Conservation (phyloP, 768 basidiomycete species). For the Pleurotus ostreatus region DNA sequence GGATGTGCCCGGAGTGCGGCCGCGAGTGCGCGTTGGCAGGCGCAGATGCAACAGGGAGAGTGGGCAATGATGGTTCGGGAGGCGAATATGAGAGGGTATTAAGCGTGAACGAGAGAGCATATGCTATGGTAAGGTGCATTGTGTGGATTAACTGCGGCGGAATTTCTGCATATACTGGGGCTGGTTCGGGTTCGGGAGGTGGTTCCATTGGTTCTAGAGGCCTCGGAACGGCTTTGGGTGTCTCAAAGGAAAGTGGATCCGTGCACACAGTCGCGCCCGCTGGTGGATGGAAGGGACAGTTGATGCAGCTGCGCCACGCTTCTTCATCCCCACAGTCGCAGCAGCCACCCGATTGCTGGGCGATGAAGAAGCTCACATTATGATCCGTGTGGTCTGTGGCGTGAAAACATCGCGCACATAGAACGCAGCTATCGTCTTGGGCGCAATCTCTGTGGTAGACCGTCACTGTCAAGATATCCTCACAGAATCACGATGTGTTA, state of each 20-base stretch:
- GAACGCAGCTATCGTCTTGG: constrained; percentile 82
- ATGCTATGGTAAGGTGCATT: constrained; percentile 69
- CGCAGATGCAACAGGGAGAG: not conserved
- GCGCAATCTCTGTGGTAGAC: constrained; percentile 73
- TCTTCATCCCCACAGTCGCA: constrained; percentile 95
- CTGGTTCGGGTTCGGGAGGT: not conserved
- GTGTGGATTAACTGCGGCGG: constrained; percentile 70
- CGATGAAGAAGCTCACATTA: constrained; percentile 91
- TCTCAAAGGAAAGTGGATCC: constrained; percentile 21
- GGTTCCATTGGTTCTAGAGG: constrained; percentile 13
- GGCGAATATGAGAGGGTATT: constrained; percentile 81
- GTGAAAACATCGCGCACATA: constrained; percentile 89
- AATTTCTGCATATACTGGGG: constrained; percentile 16
- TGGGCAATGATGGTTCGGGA: constrained; percentile 51
- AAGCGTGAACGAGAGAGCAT: constrained; percentile 79
- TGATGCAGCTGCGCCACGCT: constrained; percentile 70
- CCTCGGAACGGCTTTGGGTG: constrained; percentile 37
- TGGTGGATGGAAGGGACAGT: constrained; percentile 76
- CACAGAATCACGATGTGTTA: constrained; percentile 11
- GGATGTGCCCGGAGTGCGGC: constrained; percentile 1
- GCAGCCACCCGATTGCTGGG: constrained; percentile 87
- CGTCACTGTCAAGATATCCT: constrained; percentile 5
- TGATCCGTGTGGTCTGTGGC: constrained; percentile 83
- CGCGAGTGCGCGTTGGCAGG: not conserved
- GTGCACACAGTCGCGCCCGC: constrained; percentile 15